Base-by-base conservation (phyloP, 371 early-diverging fungal species). In the Blastocladiella emersonii region DNA sequence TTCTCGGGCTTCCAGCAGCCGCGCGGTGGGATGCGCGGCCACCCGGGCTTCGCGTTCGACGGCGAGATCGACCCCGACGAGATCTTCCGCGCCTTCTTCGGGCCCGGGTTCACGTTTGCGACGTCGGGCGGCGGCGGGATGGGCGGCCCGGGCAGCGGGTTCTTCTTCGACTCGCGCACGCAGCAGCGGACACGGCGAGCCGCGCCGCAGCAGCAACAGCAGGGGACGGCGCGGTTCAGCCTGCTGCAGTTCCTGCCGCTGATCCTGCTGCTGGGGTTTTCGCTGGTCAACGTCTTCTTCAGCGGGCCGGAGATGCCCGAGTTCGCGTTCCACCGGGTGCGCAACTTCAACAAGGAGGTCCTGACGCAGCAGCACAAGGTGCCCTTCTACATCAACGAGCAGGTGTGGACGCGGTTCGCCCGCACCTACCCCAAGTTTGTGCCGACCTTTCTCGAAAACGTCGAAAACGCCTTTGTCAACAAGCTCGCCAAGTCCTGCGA, bases 81-180 rank as follows among this genome's bases (percentile, higher is more conserved):
- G 13, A 65, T 95, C 35, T 94, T 95, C 78, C 92, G 92, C 72
- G 93, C 93, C 91, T 95, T 97, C 68, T 94, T 93, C 73, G 88
- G 89, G 0, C 48, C 6, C 17, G 48, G 48, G n/a, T 48, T 48
- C 25, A 23, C n/a, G n/a, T 48, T 48, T 17, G 48, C n/a, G n/a
- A 8, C 17, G 10, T 8, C n/a, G 7, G 48, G 48, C 48, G n/a
- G n/a, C n/a, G n/a, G n/a, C n/a, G 48, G 48, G 25, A 8, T 39
- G n/a, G n/a, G n/a, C n/a, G n/a, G n/a, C n/a, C n/a, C n/a, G n/a
- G n/a, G n/a, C n/a, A n/a, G n/a, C n/a, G n/a, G n/a, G n/a, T n/a
- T n/a, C n/a, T n/a, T n/a, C n/a, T n/a, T n/a, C n/a, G n/a, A n/a
- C n/a, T n/a, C n/a, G n/a, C n/a, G n/a, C n/a, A n/a, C n/a, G n/a